Conservation (phyloP, 1,284 basidiomycete species). For the Grifola frondosa region DNA sequence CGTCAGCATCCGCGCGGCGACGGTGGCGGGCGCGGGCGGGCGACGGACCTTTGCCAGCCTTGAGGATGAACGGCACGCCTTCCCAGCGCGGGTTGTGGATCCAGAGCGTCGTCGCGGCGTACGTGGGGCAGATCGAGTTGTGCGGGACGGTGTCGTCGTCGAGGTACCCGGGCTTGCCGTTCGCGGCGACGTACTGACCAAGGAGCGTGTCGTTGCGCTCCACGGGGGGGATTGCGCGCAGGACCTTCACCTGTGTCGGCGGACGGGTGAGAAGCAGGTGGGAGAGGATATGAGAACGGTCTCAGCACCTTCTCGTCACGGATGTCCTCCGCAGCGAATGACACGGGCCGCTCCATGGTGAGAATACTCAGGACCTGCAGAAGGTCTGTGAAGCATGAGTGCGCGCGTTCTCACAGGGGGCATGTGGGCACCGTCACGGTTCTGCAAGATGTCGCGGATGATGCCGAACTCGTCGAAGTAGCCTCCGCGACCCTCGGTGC, state of each 20-base stretch:
- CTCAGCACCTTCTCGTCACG: conserved; percentile 87
- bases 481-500: conserved; percentile 94
- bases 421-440: conserved; percentile 66
- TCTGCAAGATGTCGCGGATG: conserved; percentile 94
- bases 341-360: conserved; percentile 97
- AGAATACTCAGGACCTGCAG: conserved; percentile 90
- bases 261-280: conserved; percentile 12
- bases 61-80: conserved; percentile 95
- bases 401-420: conserved; percentile 4
- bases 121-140: conserved; percentile 90
- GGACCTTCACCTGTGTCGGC: conserved; percentile 82
- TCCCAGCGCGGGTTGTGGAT: conserved; percentile 97
- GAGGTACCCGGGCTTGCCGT: conserved; percentile 95
- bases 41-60: conserved; percentile 87
- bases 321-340: conserved; percentile 93
- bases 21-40: not conserved
- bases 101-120: conserved; percentile 83
- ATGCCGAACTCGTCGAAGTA: conserved; percentile 99
- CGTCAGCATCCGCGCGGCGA: conserved; percentile 1
- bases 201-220: conserved; percentile 77
- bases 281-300: conserved; percentile 10
- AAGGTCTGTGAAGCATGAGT: conserved; percentile 59
- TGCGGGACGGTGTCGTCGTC: conserved; percentile 94
- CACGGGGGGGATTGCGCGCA: conserved; percentile 86
- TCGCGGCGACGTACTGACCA: conserved; percentile 87